Evolutionary conservation across 345 rosid genomes (phyloP).

Genomic region (Theobroma cacao): DNA sequence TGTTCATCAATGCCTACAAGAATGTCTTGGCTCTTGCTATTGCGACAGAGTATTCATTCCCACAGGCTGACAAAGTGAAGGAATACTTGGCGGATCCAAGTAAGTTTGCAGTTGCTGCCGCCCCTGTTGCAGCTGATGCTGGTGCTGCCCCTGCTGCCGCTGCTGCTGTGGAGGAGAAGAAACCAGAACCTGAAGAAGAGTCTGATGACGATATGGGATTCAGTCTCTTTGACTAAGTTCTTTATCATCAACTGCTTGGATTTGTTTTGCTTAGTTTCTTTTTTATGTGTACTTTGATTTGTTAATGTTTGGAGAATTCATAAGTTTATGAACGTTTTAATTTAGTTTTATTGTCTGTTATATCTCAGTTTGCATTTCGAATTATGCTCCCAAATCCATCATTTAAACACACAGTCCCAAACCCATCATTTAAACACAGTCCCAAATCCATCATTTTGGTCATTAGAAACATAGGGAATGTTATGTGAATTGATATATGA

Average conservation of each 20-base stretch:
- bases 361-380: not conserved
- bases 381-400: too few species aligned
- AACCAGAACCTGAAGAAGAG: slow-evolving; percentile 74
- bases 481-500: too few species aligned
- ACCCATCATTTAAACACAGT: too few species aligned
- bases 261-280: not conserved
- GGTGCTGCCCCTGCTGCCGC: slow-evolving; percentile 33
- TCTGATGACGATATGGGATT: slow-evolving; percentile 95
- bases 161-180: slow-evolving; percentile 63
- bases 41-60: slow-evolving; percentile 70
- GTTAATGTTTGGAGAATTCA: not conserved
- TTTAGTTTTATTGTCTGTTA: not conserved
- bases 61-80: slow-evolving; percentile 81
- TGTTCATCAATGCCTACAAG: slow-evolving; percentile 91
- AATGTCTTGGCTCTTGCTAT: slow-evolving; percentile 69
- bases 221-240: slow-evolving; percentile 60
- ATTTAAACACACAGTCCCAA: too few species aligned
- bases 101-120: slow-evolving; percentile 62
- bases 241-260: not conserved
- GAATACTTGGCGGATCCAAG: slow-evolving; percentile 84
- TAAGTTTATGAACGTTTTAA: not conserved
- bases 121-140: slow-evolving; percentile 32
- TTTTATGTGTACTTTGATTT: not conserved
- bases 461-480: too few species aligned
- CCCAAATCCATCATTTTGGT: too few species aligned